Evolutionary conservation across 148 eudicot species (phyloP), one percentile per base, ranked within the genome.

Genomic region (Oxyria digyna): DNA sequence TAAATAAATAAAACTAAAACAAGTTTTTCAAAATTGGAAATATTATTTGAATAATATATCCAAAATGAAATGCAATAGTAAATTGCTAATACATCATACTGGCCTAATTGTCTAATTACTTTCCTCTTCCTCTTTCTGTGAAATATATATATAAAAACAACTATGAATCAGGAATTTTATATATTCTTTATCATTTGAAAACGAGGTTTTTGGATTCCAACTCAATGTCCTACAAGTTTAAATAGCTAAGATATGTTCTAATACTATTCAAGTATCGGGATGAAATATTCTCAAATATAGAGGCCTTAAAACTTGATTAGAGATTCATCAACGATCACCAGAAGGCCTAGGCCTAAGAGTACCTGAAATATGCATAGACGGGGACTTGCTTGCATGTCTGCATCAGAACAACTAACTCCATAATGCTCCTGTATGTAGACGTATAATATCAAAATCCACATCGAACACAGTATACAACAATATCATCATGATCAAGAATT

Each of bases 291-390:
- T 24, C 33, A 5, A 55, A 26, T 55, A 26, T 24, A 50, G 57
- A 50, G 8, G 27, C 20, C 57, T 20, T 11, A 20, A 50, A 20
- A 50, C 26, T 50, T n/a, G n/a, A n/a, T n/a, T 20, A 20, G 4
- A 55, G 62, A 55, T 26, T 55, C 15, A 55, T 55, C 62, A 55
- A 24, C 3, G 3, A 17, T 26, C 62, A 55, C 5, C n/a, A 15
- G 63, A 59, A 59, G 15, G 37, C 9, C 14, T 9, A 59, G 65
- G 14, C 35, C 35, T 52, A 50, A 27, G 27, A 71, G 68, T 84
- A 93, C 96, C 81, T 89, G 88, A 83, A 55, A 81, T 85, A 86
- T 82, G 74, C 81, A 83, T 49, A 80, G 75, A 40, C 84, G 88
- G 46, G 91, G 91, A 80, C 90, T 93, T 74, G 79, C 80, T 78